Conservation (phyloP, 805 yeast species). For the Kuraishia cidri region DNA sequence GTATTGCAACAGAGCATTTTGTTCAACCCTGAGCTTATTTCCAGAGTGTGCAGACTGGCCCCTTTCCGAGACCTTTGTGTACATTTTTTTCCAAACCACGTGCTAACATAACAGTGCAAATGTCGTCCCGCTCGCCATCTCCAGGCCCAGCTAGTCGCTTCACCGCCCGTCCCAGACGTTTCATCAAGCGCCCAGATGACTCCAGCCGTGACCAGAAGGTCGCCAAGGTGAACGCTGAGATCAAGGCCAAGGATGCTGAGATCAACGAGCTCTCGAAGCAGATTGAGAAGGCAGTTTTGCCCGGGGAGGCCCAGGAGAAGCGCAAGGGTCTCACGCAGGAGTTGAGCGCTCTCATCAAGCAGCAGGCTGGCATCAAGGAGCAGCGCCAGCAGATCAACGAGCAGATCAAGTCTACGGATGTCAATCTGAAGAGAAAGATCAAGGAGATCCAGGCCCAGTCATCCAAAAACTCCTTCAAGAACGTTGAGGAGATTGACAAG, state of each 20-base stretch:
- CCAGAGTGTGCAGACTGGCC: no score
- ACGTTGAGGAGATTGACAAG: slow-evolving; percentile 59
- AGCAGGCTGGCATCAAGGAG: slow-evolving; percentile 22
- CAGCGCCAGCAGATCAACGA: slow-evolving; percentile 32
- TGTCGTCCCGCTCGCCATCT: no score
- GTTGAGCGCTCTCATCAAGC: slow-evolving; percentile 33
- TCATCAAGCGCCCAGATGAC: slow-evolving; percentile 70
- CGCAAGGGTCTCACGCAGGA: slow-evolving; percentile 37
- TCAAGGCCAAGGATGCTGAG: slow-evolving; percentile 51
- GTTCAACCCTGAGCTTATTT: no score
- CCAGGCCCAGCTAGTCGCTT: no score
- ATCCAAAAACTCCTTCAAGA: slow-evolving; percentile 62
- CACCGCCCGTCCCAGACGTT: slow-evolving; percentile 29
- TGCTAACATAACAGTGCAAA: no score
- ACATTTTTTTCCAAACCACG: no score
- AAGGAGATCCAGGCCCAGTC: slow-evolving; percentile 65
- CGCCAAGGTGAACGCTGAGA: slow-evolving; percentile 45
- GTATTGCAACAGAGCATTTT: no score
- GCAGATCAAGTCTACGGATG: slow-evolving; percentile 65
- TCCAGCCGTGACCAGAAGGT: slow-evolving; percentile 51
- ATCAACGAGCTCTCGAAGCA: slow-evolving; percentile 43
- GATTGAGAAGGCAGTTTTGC: slow-evolving; percentile 42
- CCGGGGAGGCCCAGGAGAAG: slow-evolving; percentile 41
- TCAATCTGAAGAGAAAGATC: slow-evolving; percentile 63
- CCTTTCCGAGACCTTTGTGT: no score